Base-by-base conservation (phyloP, 2,329 filamentous ascomycete species). In the Thielaviopsis ethacetica region DNA sequence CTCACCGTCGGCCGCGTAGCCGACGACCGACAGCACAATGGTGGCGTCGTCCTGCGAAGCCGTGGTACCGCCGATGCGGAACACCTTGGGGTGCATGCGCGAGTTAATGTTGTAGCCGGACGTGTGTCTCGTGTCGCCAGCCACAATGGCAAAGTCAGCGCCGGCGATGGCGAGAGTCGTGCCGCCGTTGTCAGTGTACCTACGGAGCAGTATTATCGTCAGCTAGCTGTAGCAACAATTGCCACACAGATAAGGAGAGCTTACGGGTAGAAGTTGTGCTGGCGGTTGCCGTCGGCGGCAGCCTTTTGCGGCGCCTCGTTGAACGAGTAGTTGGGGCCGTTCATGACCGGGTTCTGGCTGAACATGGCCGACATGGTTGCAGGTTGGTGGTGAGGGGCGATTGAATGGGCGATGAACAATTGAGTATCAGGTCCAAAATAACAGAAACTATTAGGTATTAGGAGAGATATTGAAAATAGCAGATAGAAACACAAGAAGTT, bases 31-130 rank as follows among this genome's bases (percentile, higher is more conserved):
- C 54, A 98, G 80, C 17, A 97, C 82, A 67, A 98, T 87, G 58
- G 83, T 87, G 57, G 89, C 87, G 66, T 91, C 88, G 62, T 86
- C 82, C 70, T 94, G 88, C 59, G 88, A 85, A 57, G 89, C 82
- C 50, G 87, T 91, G 62, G 91, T 88, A 58, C 91, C 93, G 62
- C 94, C 93, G 66, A 98, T 94, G 74, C 88, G 90, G 82, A 95
- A 98, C 63, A 98, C 86, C 75, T 98, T 98, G 60, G 93, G 93
- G 61, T 85, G 82, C 77, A 88, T 91, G 67, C 93, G 87, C 61
- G 91, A 91, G 82, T 98, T 96, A 84, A 98, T 98, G 79, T 86
- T 96, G 83, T 95, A 98, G 70, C 94, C 93, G 64, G 88, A 86
- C 59, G 91, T 95, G 68, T 89, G 88, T 70, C 93, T 88, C 66